These are phyloP conservation scores for Aschersonia sp. DNA, from an alignment of 2,329 filamentous ascomycete genomes.

Conservation along the genomic window DNA sequence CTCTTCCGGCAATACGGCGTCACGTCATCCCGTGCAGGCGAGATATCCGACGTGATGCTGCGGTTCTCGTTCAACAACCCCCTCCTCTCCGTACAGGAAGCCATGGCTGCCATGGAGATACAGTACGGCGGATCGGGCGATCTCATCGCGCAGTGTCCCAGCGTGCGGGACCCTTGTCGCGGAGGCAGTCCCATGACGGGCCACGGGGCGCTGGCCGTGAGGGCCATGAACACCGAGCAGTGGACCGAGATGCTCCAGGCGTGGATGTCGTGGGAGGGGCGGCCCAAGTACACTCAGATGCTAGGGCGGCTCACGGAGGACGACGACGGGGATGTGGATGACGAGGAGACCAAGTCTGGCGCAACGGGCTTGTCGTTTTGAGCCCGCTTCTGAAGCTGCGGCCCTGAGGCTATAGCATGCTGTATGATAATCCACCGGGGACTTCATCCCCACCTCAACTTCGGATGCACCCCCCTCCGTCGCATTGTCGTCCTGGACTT, in stretches of 20 bases:
- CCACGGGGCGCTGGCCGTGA: slow-evolving; percentile 25
- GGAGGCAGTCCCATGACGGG: slow-evolving; percentile 30
- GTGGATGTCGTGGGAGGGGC: slow-evolving; percentile 54
- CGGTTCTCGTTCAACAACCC: slow-evolving; percentile 26
- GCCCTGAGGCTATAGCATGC: too few species aligned
- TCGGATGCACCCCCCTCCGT: too few species aligned
- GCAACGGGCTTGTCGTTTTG: slow-evolving; percentile 7
- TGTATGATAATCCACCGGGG: too few species aligned
- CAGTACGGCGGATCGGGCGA: slow-evolving; percentile 47
- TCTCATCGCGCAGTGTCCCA: slow-evolving; percentile 31
- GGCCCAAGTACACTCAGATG: slow-evolving; percentile 32
- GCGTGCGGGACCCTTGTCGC: slow-evolving; percentile 27
- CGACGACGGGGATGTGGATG: slow-evolving; percentile 7
- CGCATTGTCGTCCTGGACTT: too few species aligned
- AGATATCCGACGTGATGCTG: slow-evolving; percentile 35
- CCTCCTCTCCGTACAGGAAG: slow-evolving; percentile 26
- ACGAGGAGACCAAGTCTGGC: slow-evolving; percentile 11
- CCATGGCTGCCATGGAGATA: slow-evolving; percentile 33
- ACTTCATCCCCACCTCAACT: too few species aligned
- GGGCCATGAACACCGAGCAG: slow-evolving; percentile 38
- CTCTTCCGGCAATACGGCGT: slow-evolving; percentile 31
- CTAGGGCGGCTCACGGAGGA: slow-evolving; percentile 26
- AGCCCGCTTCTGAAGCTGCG: not conserved
- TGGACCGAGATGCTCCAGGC: slow-evolving; percentile 41
- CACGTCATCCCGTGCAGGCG: slow-evolving; percentile 24